Base-by-base conservation (phyloP, 2,329 filamentous ascomycete species). In the Scortechinia acanthostroma region DNA sequence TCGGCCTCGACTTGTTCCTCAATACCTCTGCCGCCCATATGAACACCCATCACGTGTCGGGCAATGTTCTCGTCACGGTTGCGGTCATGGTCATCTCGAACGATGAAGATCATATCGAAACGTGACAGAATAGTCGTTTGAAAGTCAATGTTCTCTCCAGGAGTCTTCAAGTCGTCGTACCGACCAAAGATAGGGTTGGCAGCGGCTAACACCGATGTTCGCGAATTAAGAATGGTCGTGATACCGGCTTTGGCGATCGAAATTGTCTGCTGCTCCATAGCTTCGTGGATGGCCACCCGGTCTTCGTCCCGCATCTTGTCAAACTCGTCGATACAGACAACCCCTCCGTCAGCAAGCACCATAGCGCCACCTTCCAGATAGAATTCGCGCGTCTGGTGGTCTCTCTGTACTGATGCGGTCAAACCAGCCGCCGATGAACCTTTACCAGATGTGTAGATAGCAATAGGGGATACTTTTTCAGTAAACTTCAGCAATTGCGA, bases 81-180 rank as follows among this genome's bases (percentile, higher is more conserved):
- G 40, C 88, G 79, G 50, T 91, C 88, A 62, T 98, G 93, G 50
- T 95, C 90, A 62, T 98, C 93, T 54, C 88, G 88, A 50, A 98
- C 91, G 53, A 98, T 96, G 71, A 97, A 98, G 52, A 98, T 97
- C 88, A 98, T 96, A 64, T 98, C 93, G 62, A 98, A 98, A 76
- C 93, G 88, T 2, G 91, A 97, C 52, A 98, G 62, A 57, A 98
- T 97, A 3, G 93, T 98, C 0, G 93, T 98, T 59, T 98, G 93
- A 66, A 98, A 98, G 65, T 98, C 93, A 53, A 98, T 98, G 60
- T 98, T 98, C 65, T 98, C 93, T 48, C 93, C 93, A 0, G 93
- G 93, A 0, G 88, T 90, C 65, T 97, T 97, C 72, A 98, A 84
- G 58, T 98, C 93, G 62, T 98, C 93, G 66, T 98, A 98, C 21